Evolutionary conservation across 768 basidiomycete species (phyloP), one percentile per base, ranked within the genome.

Genomic region (Hemileccinum impolitum): DNA sequence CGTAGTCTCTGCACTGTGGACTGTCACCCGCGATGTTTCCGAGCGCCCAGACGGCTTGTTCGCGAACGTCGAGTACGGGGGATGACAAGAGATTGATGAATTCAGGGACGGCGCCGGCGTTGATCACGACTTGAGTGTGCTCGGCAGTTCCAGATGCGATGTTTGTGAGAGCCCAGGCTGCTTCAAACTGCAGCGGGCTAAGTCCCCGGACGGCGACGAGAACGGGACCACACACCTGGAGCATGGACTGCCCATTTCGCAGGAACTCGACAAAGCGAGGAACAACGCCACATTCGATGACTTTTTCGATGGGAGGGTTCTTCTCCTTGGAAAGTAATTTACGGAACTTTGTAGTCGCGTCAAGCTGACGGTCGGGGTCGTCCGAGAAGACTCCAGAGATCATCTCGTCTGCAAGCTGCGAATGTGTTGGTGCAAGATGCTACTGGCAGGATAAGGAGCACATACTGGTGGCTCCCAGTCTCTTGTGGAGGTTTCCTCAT

Each of bases 1-100:
- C 96, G 61, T 94, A 94, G 67, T 99, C 96, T 62, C 96, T 76
- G 79, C 96, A 99, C 65, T 89, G 84, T 18, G 96, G 96, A 56
- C 93, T 95, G 70, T 99, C 96, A 52, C 96, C 96, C 45, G 96
- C 96, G 56, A 99, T 98, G 73, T 99, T 99, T 50, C 96, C 96
- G 52, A 99, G 79, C 18, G 96, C 96, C 96, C 95, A 99, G 21
- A 99, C 96, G 21, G 96, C 96, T 72, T 99, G 96, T 72, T 99
- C 96, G 52, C 95, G 86, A 53, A 99, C 96, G 71, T 99, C 96
- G 51, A 94, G 78, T 32, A 96, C 93, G 37, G 84, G 75, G n/a
- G 94, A 96, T 9, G 91, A 94, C 36, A 98, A 75, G 40, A 99
- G 82, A 59, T 91, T 91, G 75, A 99, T 97, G 67, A 99, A 99